A percentile compares a stretch with the other conserved stretches of the same genome.
Conservation (phyloP, 2,329 filamentous ascomycete genomes). For the Pseudogymnoascus sp. region DNA sequence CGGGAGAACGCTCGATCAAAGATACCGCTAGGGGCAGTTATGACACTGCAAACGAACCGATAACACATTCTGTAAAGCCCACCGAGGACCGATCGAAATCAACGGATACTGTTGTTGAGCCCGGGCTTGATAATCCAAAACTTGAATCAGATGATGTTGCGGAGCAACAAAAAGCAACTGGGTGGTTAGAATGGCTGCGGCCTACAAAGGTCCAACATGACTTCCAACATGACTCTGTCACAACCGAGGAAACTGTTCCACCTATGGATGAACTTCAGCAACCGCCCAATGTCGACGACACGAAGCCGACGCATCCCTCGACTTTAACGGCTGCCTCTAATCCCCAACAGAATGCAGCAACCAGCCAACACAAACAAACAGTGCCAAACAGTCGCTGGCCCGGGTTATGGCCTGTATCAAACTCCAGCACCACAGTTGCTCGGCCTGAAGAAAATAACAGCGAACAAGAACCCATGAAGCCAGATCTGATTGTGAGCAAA, state of each 20-base stretch:
- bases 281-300: background rate
- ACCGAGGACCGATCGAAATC: background rate
- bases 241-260: background rate
- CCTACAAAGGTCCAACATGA: background rate
- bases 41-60: background rate
- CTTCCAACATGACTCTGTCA: background rate
- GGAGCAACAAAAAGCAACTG: background rate
- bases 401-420: conserved; percentile 20
- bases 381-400: conserved; percentile 8
- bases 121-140: background rate
- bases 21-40: background rate
- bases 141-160: background rate
- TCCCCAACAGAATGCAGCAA: background rate
- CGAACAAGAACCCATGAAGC: conserved; percentile 31
- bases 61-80: background rate
- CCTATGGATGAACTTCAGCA: background rate
- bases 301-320: background rate
- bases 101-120: background rate
- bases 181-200: conserved; percentile 3
- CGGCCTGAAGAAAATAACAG: conserved; percentile 17
- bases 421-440: conserved; percentile 9
- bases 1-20: background rate
- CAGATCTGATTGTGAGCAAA: conserved; percentile 35
- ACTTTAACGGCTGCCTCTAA: background rate
- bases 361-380: background rate